Evolutionary conservation across 805 yeast genomes (phyloP).

Genomic region (Kodamaea nitidulidarum): DNA sequence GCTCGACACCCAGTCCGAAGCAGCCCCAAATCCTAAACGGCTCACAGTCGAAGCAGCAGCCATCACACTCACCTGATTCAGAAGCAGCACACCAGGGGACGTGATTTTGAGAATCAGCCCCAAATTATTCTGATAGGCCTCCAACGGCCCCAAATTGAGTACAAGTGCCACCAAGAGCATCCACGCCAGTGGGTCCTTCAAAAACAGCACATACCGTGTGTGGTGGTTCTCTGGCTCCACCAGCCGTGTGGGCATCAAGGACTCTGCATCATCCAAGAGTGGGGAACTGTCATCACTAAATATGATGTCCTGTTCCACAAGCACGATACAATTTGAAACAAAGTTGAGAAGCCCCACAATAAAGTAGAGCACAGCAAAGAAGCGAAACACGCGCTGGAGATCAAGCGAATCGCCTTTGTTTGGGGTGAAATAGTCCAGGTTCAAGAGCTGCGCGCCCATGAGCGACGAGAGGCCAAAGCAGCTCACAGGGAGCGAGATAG

Average conservation of each 20-base stretch:
- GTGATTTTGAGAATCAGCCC: conserved; percentile 60
- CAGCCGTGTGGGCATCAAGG: conserved; percentile 29
- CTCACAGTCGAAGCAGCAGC: conserved; percentile 68
- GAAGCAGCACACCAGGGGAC: conserved; percentile 20
- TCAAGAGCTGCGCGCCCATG: conserved; percentile 61
- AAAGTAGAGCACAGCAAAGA: conserved; percentile 51
- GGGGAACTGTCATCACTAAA: conserved; percentile 35
- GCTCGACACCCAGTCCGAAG: conserved; percentile 57
- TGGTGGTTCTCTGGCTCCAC: conserved; percentile 34
- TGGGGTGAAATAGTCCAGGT: conserved; percentile 35
- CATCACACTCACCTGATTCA: conserved; percentile 54
- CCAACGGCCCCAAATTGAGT: conserved; percentile 76
- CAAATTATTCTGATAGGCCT: conserved; percentile 78
- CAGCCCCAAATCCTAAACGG: conserved; percentile 62
- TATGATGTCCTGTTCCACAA: conserved; percentile 49
- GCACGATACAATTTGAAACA: conserved; percentile 60
- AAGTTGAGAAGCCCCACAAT: conserved; percentile 57
- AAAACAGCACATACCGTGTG: conserved; percentile 30
- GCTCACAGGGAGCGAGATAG: conserved; percentile 85
- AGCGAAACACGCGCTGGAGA: conserved; percentile 48
- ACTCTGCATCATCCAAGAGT: conserved; percentile 16
- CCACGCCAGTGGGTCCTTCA: conserved; percentile 59
- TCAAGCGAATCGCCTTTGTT: conserved; percentile 34
- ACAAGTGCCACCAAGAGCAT: conserved; percentile 60
- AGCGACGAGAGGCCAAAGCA: conserved; percentile 82